Evolutionary conservation across 768 basidiomycete genomes (phyloP).

Genomic region (Mycena polygramma): DNA sequence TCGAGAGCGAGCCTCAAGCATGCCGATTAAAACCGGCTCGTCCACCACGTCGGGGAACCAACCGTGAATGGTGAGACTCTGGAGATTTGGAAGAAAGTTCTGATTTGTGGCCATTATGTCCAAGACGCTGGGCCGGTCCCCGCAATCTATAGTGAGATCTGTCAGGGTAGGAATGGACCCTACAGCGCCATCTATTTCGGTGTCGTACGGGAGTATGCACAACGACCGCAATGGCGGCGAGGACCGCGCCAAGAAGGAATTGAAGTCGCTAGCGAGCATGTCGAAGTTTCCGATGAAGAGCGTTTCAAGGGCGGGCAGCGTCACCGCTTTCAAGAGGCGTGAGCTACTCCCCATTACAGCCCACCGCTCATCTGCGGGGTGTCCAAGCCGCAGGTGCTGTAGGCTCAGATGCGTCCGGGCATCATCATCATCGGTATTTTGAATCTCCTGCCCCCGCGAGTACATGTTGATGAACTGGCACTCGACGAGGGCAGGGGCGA

Average conservation of each 20-base stretch:
- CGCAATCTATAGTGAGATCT: not conserved
- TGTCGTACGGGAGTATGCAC: not conserved
- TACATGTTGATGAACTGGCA: not conserved
- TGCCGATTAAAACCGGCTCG: not conserved
- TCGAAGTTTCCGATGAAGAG: not conserved
- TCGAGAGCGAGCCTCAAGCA: not conserved
- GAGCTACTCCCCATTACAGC: no score
- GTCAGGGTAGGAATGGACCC: not conserved
- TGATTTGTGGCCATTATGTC: not conserved
- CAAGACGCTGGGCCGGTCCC: not conserved
- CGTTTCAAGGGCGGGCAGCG: conserved; percentile 8
- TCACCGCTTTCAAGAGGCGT: not conserved
- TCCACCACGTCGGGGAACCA: not conserved
- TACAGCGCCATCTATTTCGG: not conserved
- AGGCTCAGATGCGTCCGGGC: not conserved
- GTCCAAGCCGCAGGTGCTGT: not conserved
- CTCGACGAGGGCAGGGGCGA: not conserved
- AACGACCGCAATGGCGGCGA: conserved; percentile 12
- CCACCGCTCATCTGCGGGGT: no score
- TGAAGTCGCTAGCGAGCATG: not conserved
- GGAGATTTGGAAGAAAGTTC: not conserved
- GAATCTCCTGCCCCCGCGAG: no score
- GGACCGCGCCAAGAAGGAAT: conserved; percentile 8
- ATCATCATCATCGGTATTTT: not conserved
- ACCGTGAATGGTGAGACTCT: not conserved